Conservation (phyloP, 176 grass and related monocot species). For the Ampelocalamus luodianensis region DNA sequence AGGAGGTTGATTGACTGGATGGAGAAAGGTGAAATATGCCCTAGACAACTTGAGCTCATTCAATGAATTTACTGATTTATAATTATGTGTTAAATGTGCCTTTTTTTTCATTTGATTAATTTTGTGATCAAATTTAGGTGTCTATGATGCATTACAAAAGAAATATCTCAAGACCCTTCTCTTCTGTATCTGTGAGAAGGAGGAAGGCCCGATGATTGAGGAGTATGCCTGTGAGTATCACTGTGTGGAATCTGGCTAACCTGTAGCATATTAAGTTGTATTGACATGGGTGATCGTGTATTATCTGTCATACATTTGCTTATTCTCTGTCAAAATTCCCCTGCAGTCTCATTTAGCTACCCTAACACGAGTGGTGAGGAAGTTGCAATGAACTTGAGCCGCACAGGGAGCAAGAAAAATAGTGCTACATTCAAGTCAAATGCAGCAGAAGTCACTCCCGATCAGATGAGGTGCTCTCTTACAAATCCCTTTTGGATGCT, state of each 20-base stretch:
- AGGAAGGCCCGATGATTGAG: constrained; percentile 91
- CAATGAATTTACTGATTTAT: constrained; percentile 12
- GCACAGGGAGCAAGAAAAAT: constrained; percentile 84
- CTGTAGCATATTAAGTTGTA: constrained; percentile 30
- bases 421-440: constrained; percentile 74
- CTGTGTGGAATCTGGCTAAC: constrained; percentile 12
- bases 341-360: constrained; percentile 93
- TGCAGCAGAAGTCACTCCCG: constrained; percentile 77
- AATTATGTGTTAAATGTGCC: constrained; percentile 20
- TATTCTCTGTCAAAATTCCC: constrained; percentile 13
- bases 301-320: background rate
- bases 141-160: constrained; percentile 96
- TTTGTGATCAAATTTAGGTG: constrained; percentile 56
- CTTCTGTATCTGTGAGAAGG: constrained; percentile 91
- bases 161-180: constrained; percentile 98
- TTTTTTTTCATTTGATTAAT: constrained; percentile 41
- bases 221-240: constrained; percentile 82
- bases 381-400: constrained; percentile 87
- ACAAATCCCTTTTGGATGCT: constrained; percentile 28
- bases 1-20: constrained; percentile 97
- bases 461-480: constrained; percentile 86
- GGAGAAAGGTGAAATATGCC: constrained; percentile 83
- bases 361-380: constrained; percentile 65
- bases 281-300: constrained; percentile 2
- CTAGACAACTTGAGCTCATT: constrained; percentile 23